phyloP scores from a whole-genome alignment of 106 monocot genomes.

The Apostasia ramifera region DNA sequence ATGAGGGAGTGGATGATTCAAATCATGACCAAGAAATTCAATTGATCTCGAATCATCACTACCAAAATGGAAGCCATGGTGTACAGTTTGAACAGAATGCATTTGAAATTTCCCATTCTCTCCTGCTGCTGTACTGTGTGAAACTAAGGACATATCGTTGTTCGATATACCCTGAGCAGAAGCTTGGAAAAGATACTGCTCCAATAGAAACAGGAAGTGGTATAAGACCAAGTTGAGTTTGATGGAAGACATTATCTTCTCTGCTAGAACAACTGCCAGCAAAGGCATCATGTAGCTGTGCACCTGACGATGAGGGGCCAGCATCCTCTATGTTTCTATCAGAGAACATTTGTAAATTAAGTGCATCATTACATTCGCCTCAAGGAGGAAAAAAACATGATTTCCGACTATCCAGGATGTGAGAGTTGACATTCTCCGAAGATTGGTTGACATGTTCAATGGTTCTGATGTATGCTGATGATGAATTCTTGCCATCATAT shows the following conservation, averaged over 20 bases:
- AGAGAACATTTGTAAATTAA: slow-evolving; percentile 8
- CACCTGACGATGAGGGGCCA: background rate
- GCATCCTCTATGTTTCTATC: slow-evolving; percentile 17
- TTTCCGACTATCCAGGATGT: slow-evolving; percentile 5
- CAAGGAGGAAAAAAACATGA: background rate
- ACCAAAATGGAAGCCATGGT: slow-evolving; percentile 5
- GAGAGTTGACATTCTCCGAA: slow-evolving; percentile 1
- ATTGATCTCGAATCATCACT: background rate
- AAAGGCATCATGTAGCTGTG: slow-evolving; percentile 12
- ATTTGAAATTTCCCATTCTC: slow-evolving; percentile 17
- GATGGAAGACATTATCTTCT: slow-evolving; percentile 9
- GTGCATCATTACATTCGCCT: slow-evolving; percentile 3
- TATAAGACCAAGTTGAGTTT: slow-evolving; percentile 37
- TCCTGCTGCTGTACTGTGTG: slow-evolving; percentile 14
- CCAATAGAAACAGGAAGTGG: slow-evolving; percentile 43
- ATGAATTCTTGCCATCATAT: slow-evolving; percentile 42
- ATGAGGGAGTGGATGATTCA: slow-evolving; percentile 14
- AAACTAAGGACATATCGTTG: slow-evolving; percentile 19
- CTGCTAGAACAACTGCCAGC: slow-evolving; percentile 7
- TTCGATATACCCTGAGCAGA: slow-evolving; percentile 42
- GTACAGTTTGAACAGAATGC: slow-evolving; percentile 13
- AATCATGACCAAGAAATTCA: slow-evolving; percentile 15
- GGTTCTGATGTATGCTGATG: slow-evolving; percentile 13
- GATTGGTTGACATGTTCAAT: slow-evolving; percentile 14
- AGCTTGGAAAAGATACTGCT: slow-evolving; percentile 41